phyloP scores from a whole-genome alignment of 768 basidiomycete species.

The Auricularia auricula-judae region DNA sequence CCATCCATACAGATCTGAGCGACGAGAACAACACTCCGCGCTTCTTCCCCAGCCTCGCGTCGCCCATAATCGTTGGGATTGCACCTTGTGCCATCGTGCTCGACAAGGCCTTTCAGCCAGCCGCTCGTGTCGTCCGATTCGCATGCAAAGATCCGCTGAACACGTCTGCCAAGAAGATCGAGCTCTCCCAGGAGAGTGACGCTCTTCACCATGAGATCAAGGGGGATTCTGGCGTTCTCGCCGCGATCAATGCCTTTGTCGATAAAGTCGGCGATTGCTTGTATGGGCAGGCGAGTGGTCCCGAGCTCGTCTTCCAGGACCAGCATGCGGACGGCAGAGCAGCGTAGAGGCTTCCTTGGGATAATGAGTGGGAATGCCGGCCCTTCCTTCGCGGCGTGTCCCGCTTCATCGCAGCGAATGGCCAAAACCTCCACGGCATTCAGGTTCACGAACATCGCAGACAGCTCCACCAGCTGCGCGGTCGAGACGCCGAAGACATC shows the following conservation, averaged over 20 bases:
- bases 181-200: not conserved
- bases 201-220: not conserved
- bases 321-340: not conserved
- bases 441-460: not conserved
- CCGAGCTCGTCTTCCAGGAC: not conserved
- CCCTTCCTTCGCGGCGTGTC: not conserved
- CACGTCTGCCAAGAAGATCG: too few species aligned
- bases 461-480: not conserved
- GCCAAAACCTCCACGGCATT: not conserved
- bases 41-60: too few species aligned
- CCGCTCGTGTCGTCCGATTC: too few species aligned
- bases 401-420: not conserved
- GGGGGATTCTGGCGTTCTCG: too few species aligned
- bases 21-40: too few species aligned
- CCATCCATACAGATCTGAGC: too few species aligned
- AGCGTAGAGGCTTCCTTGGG: not conserved
- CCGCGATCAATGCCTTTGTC: not conserved
- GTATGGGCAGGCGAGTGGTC: not conserved
- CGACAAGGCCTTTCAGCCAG: too few species aligned
- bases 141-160: too few species aligned
- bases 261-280: not conserved
- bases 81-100: too few species aligned
- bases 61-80: too few species aligned
- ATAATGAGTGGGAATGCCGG: not conserved
- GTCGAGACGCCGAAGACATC: not conserved